Percentiles rank a stretch among this genome's conserved stretches.
phyloP scores from a whole-genome alignment of 2,329 filamentous ascomycete species.

The Alternaria sp. region DNA sequence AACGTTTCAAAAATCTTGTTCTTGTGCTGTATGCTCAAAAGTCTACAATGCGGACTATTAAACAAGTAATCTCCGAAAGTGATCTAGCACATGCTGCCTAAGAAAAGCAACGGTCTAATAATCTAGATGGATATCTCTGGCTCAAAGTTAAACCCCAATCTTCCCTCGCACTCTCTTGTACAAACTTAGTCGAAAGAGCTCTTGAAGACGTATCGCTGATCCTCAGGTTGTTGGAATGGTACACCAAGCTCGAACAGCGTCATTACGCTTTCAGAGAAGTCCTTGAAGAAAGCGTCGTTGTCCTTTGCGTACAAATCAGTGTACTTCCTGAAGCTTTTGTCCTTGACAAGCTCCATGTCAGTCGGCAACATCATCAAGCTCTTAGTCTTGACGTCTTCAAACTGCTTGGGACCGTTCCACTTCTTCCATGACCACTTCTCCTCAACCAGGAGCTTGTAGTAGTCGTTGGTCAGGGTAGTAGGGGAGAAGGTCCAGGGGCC shows the following conservation, averaged over 20 bases:
- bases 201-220: conserved; percentile 58
- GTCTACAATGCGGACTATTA: conserved; percentile 1
- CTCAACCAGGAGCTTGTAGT: conserved; percentile 83
- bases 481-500: conserved; percentile 85
- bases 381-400: conserved; percentile 87
- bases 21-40: neutral
- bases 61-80: neutral
- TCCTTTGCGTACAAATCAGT: conserved; percentile 92
- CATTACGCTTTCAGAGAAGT: conserved; percentile 80
- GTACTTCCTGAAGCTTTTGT: conserved; percentile 82
- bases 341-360: conserved; percentile 86
- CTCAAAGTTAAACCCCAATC: conserved; percentile 22
- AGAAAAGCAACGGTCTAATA: conserved; percentile 27
- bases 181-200: conserved; percentile 50
- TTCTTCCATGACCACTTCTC: conserved; percentile 97
- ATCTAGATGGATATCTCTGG: conserved; percentile 46
- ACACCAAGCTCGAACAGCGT: conserved; percentile 96
- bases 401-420: conserved; percentile 95
- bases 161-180: neutral
- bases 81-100: neutral
- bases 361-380: conserved; percentile 96
- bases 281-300: conserved; percentile 90
- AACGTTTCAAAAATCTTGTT: neutral
- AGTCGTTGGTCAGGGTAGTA: conserved; percentile 91
- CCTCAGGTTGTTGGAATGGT: conserved; percentile 72